These are phyloP conservation scores for Solanum raphanifolium DNA, from an alignment of 257 asterid genomes.

Conservation along the genomic window DNA sequence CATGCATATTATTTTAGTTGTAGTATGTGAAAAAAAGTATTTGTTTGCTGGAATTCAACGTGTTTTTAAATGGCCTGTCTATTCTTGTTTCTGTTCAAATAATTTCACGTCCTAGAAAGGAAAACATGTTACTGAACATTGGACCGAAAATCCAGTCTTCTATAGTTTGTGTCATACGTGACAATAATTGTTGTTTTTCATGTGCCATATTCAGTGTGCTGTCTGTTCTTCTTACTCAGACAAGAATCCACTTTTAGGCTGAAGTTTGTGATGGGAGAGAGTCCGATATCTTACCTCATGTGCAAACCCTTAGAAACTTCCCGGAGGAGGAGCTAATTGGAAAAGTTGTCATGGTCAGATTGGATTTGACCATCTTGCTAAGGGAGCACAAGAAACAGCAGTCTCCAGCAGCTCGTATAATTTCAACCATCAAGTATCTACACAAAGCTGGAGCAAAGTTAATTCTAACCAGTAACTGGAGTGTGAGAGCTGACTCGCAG, in stretches of 20 bases:
- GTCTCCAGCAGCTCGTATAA: conserved; percentile 24
- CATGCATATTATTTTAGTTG: background rate
- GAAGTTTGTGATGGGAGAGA: conserved; percentile 14
- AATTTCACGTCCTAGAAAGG: background rate
- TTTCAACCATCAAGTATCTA: conserved; percentile 58
- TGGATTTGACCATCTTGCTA: conserved; percentile 42
- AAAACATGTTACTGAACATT: background rate
- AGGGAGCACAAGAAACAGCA: conserved; percentile 21
- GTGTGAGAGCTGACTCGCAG: conserved; percentile 9
- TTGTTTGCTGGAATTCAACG: background rate
- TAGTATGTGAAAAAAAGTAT: background rate
- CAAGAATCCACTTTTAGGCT: conserved; percentile 29
- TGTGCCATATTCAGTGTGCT: background rate
- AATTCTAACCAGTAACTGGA: conserved; percentile 67
- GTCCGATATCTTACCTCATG: conserved; percentile 34
- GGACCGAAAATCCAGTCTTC: background rate
- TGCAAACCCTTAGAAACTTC: conserved; percentile 56
- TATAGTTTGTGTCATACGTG: background rate
- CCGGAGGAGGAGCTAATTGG: conserved; percentile 47
- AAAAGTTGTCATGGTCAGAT: conserved; percentile 77
- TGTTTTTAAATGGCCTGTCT: background rate
- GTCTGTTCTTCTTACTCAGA: background rate
- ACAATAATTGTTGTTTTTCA: background rate
- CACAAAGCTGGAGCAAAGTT: conserved; percentile 58
- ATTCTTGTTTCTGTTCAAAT: background rate